These are phyloP conservation scores for Spergularia azorica DNA, from an alignment of 179 eudicot species.

Conservation along the genomic window DNA sequence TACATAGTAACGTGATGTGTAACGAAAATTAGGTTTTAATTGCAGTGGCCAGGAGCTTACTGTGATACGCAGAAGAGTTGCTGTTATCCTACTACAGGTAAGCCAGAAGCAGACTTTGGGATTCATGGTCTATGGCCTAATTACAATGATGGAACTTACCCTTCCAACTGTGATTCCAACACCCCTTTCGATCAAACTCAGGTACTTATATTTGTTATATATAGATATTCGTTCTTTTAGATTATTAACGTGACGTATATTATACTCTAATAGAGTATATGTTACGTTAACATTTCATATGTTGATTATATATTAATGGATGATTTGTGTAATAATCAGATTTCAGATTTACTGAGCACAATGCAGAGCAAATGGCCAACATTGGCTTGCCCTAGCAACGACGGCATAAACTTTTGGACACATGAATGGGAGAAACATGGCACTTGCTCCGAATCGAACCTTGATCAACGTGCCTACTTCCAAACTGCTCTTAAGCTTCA, in stretches of 20 bases:
- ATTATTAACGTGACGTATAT: too few species aligned
- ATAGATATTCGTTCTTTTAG: too few species aligned
- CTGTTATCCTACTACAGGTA: constrained; percentile 60
- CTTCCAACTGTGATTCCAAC: constrained; percentile 48
- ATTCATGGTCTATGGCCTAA: constrained; percentile 78
- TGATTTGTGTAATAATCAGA: constrained; percentile 27
- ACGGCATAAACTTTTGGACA: constrained; percentile 58
- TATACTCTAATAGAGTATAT: too few species aligned
- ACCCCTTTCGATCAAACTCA: constrained; percentile 44
- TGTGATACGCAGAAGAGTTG: constrained; percentile 54
- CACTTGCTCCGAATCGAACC: constrained; percentile 47
- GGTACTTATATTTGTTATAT: constrained; percentile 25
- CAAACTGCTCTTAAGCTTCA: constrained; percentile 52
- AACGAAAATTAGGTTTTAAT: neutral
- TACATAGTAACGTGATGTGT: too few species aligned
- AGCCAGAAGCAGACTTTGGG: constrained; percentile 57
- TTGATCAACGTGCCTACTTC: constrained; percentile 60
- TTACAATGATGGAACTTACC: constrained; percentile 49
- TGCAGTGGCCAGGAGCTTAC: constrained; percentile 66
- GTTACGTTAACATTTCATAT: too few species aligned
- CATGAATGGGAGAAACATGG: constrained; percentile 92
- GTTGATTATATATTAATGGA: neutral
- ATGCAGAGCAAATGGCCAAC: constrained; percentile 76
- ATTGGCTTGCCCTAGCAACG: constrained; percentile 69
- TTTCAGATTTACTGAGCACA: constrained; percentile 41